Evolutionary conservation across 306 rosid species (phyloP), one percentile per base, ranked within the genome.

Genomic region (Quercus variabilis): DNA sequence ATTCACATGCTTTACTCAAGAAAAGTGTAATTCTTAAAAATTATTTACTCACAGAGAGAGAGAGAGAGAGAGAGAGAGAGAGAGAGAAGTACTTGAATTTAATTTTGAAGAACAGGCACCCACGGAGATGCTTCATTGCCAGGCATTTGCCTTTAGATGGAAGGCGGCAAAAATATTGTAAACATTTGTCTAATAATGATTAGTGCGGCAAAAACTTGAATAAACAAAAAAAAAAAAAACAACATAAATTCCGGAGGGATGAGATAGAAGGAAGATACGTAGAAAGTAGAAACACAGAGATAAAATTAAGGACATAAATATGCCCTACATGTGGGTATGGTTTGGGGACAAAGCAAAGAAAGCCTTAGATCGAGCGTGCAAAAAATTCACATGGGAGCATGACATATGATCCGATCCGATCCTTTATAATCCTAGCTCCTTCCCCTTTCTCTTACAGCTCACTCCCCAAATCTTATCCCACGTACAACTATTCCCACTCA

Each of bases 291-390:
- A 83, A 79, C 69, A 79, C n/a, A 82, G 49, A 62, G 69, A 76
- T 49, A 28, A 63, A 13, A 41, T 41, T 7, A 7, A 71, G 72
- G 68, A 80, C 78, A 89, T 51, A 83, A 74, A 89, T 51, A 83
- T 77, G 82, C 94, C 92, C 91, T 85, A 84, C 97, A 93, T 88
- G 94, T 91, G 97, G 86, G 82, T 81, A 77, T 87, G 87, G 86
- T 84, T 83, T 85, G 87, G 85, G 89, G 91, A 88, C 87, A 91
- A 82, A 88, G 91, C 84, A 82, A 82, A 86, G 82, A 83, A 85
- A 49, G 86, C 85, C 92, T 83, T 76, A 83, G 82, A 86, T 89
- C 83, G 74, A 85, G 90, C 81, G 74, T 85, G 87, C 86, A 78
- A 89, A 83, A 89, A 87, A 69, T 78, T 82, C 94, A 91, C 94